A percentile compares a stretch with the other conserved stretches of the same genome.
phyloP scores from a whole-genome alignment of 148 eudicot species.

The Fallopia convolvulus region DNA sequence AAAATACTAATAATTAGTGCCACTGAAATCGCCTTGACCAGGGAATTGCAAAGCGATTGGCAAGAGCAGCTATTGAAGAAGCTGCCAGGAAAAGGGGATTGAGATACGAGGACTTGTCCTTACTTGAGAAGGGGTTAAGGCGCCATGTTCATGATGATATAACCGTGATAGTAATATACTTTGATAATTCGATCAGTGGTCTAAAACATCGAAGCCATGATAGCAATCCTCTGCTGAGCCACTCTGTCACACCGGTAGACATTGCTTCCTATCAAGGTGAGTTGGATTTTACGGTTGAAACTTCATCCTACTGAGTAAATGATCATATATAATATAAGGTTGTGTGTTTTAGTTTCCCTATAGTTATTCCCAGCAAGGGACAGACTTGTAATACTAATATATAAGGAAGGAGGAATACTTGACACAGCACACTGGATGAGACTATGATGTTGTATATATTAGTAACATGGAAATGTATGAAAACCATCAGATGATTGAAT shows the following conservation, averaged over 20 bases:
- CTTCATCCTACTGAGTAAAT: background rate
- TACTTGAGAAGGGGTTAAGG: conserved; percentile 25
- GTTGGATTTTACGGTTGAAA: background rate
- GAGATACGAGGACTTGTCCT: conserved; percentile 29
- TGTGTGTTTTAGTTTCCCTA: background rate
- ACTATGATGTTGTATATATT: background rate
- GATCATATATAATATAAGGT: background rate
- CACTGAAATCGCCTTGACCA: background rate
- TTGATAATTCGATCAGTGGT: conserved; percentile 10
- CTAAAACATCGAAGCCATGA: background rate
- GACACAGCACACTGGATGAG: background rate
- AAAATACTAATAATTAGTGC: no score
- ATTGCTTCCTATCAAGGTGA: conserved; percentile 4
- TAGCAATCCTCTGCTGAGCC: conserved; percentile 2
- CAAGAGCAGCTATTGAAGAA: conserved; percentile 24
- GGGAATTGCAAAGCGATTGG: conserved; percentile 30
- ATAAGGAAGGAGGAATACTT: background rate
- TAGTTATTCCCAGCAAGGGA: background rate
- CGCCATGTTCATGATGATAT: conserved; percentile 39
- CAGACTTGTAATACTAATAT: background rate
- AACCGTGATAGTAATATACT: conserved; percentile 24
- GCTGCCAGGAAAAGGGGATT: conserved; percentile 33
- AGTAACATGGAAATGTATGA: background rate
- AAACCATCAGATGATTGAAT: background rate
- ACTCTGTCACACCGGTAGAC: conserved; percentile 12